Evolutionary conservation across 2,329 filamentous ascomycete genomes (phyloP).

Genomic region (Trichoderma sp.): DNA sequence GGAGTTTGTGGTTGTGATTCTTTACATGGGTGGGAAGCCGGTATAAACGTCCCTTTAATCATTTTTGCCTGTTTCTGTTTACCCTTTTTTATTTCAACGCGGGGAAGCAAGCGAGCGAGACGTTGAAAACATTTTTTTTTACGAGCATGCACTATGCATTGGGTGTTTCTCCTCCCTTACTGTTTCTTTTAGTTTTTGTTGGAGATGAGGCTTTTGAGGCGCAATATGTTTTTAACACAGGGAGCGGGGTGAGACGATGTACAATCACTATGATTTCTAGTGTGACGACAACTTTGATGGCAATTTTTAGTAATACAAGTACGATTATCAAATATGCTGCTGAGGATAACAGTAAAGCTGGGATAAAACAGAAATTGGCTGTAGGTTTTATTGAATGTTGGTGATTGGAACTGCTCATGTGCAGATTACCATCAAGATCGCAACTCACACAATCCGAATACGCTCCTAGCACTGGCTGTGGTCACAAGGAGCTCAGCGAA

Average conservation of each 20-base stretch:
- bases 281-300: constrained; percentile 1
- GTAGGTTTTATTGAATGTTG: neutral
- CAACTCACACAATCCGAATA: constrained; percentile 9
- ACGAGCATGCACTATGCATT: constrained; percentile 1
- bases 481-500: no score
- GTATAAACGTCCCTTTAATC: constrained; percentile 7
- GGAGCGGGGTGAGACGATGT: neutral
- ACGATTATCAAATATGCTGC: neutral
- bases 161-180: neutral
- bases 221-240: neutral
- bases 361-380: neutral
- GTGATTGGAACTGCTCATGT: neutral
- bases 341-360: neutral
- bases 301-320: neutral
- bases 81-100: neutral
- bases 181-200: neutral
- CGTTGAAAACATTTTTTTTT: neutral
- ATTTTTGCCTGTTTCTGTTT: constrained; percentile 8
- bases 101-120: constrained; percentile 16
- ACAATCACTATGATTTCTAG: constrained; percentile 8
- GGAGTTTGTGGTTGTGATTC: constrained; percentile 36
- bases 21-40: constrained; percentile 32
- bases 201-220: neutral
- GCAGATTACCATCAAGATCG: neutral
- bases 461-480: neutral